Conservation (phyloP, 768 basidiomycete genomes). For the Tulasnella sp. region DNA sequence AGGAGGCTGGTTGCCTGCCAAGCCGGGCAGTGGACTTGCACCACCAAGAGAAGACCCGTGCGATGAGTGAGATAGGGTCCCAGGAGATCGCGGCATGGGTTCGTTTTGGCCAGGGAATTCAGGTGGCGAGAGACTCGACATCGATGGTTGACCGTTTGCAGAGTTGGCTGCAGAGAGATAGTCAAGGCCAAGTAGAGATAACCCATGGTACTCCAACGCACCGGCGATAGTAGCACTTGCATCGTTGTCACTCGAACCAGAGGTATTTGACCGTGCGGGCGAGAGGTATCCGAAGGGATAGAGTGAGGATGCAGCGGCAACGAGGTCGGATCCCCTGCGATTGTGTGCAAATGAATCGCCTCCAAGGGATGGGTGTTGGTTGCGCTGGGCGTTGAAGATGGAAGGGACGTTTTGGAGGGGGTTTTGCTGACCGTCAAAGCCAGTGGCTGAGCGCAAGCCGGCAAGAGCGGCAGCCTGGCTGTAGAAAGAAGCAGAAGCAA, state of each 20-base stretch:
- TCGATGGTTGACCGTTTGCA: no score
- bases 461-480: slow-evolving; percentile 5
- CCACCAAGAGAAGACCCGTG: background rate
- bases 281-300: slow-evolving; percentile 9
- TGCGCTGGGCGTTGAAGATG: background rate
- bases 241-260: background rate
- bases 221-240: no score
- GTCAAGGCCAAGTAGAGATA: no score
- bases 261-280: background rate
- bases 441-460: background rate
- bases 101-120: no score
- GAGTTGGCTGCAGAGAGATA: no score
- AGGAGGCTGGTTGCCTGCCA: background rate
- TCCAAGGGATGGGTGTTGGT: background rate
- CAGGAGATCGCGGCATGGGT: background rate
- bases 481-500: background rate
- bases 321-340: background rate
- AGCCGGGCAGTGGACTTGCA: background rate
- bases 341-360: background rate
- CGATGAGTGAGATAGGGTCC: background rate
- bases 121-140: no score
- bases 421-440: background rate
- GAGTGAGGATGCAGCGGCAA: background rate
- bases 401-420: background rate
- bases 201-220: no score